A percentile compares a stretch with the other conserved stretches of the same genome.
These are phyloP conservation scores for Boletales sp. DNA, from an alignment of 768 basidiomycete species.

Conservation along the genomic window DNA sequence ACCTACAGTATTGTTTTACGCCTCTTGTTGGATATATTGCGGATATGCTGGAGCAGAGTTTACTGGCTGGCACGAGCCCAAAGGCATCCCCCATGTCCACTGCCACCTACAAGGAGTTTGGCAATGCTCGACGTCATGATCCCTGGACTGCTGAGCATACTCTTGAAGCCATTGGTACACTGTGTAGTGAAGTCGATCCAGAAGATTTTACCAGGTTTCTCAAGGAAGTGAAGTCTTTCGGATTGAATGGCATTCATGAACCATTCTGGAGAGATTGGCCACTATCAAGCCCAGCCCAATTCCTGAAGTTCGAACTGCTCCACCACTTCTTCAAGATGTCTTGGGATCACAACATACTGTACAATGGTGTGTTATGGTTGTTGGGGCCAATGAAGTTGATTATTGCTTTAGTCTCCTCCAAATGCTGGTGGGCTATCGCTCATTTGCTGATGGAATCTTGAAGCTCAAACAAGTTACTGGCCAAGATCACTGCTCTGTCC, in stretches of 20 bases:
- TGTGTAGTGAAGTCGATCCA: conserved; percentile 13
- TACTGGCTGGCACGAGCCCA: too few relatives aligned
- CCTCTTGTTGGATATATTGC: too few relatives aligned
- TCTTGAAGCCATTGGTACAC: not conserved
- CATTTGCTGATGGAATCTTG: too few relatives aligned
- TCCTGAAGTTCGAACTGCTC: not conserved
- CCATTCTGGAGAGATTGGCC: not conserved
- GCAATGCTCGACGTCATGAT: not conserved
- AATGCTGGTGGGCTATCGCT: too few relatives aligned
- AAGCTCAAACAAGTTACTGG: too few relatives aligned
- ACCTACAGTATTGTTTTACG: too few relatives aligned
- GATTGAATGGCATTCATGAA: not conserved
- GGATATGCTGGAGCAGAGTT: too few relatives aligned
- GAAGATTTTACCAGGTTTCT: conserved; percentile 25
- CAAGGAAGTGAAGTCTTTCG: not conserved
- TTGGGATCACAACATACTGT: not conserved
- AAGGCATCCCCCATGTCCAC: too few relatives aligned
- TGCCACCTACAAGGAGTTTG: not conserved
- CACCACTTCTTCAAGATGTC: not conserved
- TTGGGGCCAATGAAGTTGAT: too few relatives aligned
- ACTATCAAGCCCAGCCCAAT: not conserved
- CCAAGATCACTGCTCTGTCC: too few relatives aligned
- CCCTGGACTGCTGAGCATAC: conserved; percentile 2
- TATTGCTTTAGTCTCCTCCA: too few relatives aligned
- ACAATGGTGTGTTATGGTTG: not conserved